Evolutionary conservation across 2,329 filamentous ascomycete species (phyloP), one percentile per base, ranked within the genome.

Genomic region (Sclerotinia spermophila): DNA sequence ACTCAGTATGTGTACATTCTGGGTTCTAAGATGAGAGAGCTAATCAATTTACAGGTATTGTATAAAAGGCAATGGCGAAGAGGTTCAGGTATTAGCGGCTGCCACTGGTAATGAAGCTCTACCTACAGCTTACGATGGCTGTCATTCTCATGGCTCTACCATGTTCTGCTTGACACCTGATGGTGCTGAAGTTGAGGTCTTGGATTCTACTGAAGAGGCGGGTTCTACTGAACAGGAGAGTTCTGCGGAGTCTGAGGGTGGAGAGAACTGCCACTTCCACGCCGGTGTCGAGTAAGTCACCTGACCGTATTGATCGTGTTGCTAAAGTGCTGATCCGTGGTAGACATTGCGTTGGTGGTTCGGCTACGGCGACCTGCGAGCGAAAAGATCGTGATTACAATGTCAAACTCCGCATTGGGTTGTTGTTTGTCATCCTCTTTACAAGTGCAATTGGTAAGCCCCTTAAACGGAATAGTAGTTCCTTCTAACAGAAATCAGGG

Each of bases 321-420:
- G 5, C 33, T 6, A 24, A 38, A 59, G 1, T 38, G 33, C 33
- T 59, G 6, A 59, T 59, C 13, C 17, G 13, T 38, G 33, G 56
- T 38, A 59, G 56, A 38, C 56, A 59, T 17, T 59, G 56, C 33
- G 56, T 59, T 59, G 56, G 56, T n/a, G 56, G 33, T 10, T 59
- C 56, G 19, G 33, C 33, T 17, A 24, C 11, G 11, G 56, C 33
- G 13, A 38, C 33, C 24, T 59, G 56, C 21, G 56, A 59, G 24
- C 33, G 56, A 38, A 59, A 59, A 59, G 56, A 59, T 59, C 56
- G 56, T n/a, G 56, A 59, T 38, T 59, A 59, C 33, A 59, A 59
- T 17, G 33, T 59, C 24, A 59, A 38, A 59, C 56, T 59, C 33
- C 56, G 56, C 33, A 59, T 59, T 17, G 56, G 56, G 3, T 38